Conservation (phyloP, 805 yeast species). For the Pichia californica region DNA sequence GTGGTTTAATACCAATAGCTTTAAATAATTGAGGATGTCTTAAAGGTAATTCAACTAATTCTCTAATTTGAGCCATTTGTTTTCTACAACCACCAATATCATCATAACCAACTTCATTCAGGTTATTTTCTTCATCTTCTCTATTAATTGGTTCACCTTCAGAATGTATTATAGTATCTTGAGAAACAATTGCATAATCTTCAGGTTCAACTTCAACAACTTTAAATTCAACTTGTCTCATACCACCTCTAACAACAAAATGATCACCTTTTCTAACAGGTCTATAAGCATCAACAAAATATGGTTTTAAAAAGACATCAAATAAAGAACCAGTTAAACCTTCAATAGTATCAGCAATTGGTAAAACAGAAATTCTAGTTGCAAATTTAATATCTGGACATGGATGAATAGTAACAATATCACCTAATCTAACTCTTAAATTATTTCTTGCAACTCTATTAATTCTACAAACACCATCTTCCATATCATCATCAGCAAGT, state of each 20-base stretch:
- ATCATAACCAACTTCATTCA: slow-evolving; percentile 96
- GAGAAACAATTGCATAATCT: slow-evolving; percentile 96
- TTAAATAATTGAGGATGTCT: slow-evolving; percentile 98
- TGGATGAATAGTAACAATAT: slow-evolving; percentile 83
- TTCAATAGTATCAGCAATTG: slow-evolving; percentile 96
- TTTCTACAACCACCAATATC: slow-evolving; percentile 99
- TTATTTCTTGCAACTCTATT: slow-evolving; percentile 96
- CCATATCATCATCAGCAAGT: slow-evolving; percentile 92
- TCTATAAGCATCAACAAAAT: slow-evolving; percentile 97
- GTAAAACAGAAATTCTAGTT: slow-evolving; percentile 86
- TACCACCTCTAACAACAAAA: slow-evolving; percentile 95
- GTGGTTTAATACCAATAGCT: slow-evolving; percentile 97
- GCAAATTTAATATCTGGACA: slow-evolving; percentile 99
- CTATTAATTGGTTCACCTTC: slow-evolving; percentile 99
- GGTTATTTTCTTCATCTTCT: slow-evolving; percentile 95
- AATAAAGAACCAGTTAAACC: slow-evolving; percentile 95
- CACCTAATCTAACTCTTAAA: slow-evolving; percentile 90
- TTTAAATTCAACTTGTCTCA: slow-evolving; percentile 98
- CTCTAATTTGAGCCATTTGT: slow-evolving; percentile 99
- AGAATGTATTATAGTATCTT: slow-evolving; percentile 95
- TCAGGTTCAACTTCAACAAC: slow-evolving; percentile 98
- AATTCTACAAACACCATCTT: slow-evolving; percentile 88
- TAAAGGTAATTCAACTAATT: slow-evolving; percentile 93
- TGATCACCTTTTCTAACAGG: slow-evolving; percentile 98
- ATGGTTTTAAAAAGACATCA: slow-evolving; percentile 94